phyloP scores from a whole-genome alignment of 73 alveolate genomes.

The Paramecium octaurelia region DNA sequence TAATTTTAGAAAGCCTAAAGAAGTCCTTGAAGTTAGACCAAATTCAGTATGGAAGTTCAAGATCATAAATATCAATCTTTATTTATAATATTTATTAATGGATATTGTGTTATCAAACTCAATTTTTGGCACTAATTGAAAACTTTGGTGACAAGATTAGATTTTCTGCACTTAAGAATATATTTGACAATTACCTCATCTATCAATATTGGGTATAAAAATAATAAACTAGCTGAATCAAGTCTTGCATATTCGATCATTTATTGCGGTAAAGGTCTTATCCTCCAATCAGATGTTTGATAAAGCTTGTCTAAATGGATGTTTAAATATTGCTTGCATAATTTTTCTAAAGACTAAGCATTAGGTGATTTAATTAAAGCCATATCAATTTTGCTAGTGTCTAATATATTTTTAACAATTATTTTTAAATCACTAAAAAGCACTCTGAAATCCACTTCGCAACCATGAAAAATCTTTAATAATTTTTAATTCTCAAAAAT shows the following conservation, averaged over 20 bases:
- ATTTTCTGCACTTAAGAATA: not conserved
- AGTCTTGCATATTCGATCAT: constrained; percentile 56
- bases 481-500: not conserved
- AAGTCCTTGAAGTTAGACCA: too few species aligned
- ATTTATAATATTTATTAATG: not conserved
- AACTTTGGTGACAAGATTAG: not conserved
- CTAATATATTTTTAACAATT: not conserved
- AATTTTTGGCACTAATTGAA: not conserved
- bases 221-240: constrained; percentile 14
- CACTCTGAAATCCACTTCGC: not conserved
- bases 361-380: not conserved
- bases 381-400: constrained; percentile 48
- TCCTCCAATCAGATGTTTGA: constrained; percentile 60
- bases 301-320: constrained; percentile 1
- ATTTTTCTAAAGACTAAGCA: constrained; percentile 3
- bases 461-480: constrained; percentile 48
- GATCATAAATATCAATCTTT: too few species aligned
- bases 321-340: not conserved
- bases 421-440: constrained; percentile 11
- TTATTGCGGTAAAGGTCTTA: constrained; percentile 47
- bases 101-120: not conserved
- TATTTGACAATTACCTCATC: not conserved
- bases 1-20: too few species aligned
- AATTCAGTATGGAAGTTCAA: too few species aligned
- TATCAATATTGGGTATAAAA: not conserved